Conservation (phyloP, 164 flowering plant genomes). For the Magnolia kwangsiensis region DNA sequence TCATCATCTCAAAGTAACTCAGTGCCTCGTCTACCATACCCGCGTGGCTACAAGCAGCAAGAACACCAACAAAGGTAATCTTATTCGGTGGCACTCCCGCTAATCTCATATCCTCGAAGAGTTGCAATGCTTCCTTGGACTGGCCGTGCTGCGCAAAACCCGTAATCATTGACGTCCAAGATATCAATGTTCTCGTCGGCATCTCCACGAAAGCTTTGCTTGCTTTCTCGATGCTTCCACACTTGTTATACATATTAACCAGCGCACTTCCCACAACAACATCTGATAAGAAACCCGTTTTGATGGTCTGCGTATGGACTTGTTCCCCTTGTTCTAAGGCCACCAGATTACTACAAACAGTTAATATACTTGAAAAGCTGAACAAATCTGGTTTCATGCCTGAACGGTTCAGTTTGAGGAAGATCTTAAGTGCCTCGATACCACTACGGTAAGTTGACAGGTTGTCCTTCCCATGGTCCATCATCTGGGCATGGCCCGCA, state of each 20-base stretch:
- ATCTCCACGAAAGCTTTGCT: constrained; percentile 58
- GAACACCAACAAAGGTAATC: constrained; percentile 75
- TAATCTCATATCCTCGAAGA: constrained; percentile 81
- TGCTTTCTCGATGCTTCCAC: constrained; percentile 56
- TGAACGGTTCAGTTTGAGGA: constrained; percentile 47
- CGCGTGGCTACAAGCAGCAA: constrained; percentile 86
- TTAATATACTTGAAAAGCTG: constrained; percentile 66
- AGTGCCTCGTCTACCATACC: constrained; percentile 73
- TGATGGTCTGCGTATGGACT: constrained; percentile 70
- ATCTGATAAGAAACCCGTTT: constrained; percentile 67
- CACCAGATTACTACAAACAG: constrained; percentile 58
- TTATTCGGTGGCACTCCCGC: constrained; percentile 75
- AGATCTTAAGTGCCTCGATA: constrained; percentile 57
- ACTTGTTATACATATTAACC: constrained; percentile 66
- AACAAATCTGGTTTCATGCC: constrained; percentile 59
- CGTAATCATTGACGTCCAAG: constrained; percentile 80
- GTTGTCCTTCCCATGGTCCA: constrained; percentile 35
- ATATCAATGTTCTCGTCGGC: constrained; percentile 52
- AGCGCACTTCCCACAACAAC: constrained; percentile 78
- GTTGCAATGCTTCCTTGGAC: constrained; percentile 60
- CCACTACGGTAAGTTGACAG: constrained; percentile 47
- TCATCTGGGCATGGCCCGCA: constrained; percentile 72
- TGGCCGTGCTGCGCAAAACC: constrained; percentile 69
- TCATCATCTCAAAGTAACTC: constrained; percentile 67
- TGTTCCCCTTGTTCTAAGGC: constrained; percentile 82